Conservation (phyloP, 2,329 filamentous ascomycete species). For the Trichoderma afroharzianum region DNA sequence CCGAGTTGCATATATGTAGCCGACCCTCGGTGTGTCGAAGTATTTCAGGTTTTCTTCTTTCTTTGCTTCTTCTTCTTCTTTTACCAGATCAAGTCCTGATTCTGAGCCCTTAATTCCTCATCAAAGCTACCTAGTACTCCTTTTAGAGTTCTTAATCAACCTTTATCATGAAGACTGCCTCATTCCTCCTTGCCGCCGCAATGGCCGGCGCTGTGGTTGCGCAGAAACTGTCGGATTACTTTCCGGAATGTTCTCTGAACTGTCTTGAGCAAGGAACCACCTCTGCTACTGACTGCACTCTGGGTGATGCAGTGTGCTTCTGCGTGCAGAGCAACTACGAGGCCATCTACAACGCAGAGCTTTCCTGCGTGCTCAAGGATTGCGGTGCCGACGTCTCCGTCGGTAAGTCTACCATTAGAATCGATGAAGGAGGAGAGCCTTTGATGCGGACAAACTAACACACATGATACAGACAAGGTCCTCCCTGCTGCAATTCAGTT, state of each 20-base stretch:
- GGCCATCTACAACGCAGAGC: conserved; percentile 26
- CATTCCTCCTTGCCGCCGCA: conserved; percentile 22
- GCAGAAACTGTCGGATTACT: conserved; percentile 22
- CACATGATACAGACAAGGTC: conserved; percentile 13
- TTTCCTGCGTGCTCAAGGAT: conserved; percentile 27
- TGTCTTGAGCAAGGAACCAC: conserved; percentile 27
- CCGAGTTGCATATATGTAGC: neutral
- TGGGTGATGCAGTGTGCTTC: conserved; percentile 25
- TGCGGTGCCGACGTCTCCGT: conserved; percentile 27
- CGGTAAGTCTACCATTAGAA: conserved; percentile 22
- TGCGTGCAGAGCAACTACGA: conserved; percentile 29
- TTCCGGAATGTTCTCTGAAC: conserved; percentile 30
- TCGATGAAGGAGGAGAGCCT: neutral
- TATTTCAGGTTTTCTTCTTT: no score
- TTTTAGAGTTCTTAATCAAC: neutral
- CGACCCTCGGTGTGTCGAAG: neutral
- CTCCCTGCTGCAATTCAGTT: conserved; percentile 20
- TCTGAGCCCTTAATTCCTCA: neutral
- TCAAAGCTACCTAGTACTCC: neutral
- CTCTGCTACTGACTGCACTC: conserved; percentile 24
- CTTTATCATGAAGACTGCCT: neutral
- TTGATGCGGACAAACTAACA: neutral
- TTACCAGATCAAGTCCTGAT: neutral
- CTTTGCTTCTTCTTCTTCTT: neutral
- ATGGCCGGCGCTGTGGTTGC: conserved; percentile 23